Evolutionary conservation across 2,329 filamentous ascomycete species (phyloP).

Genomic region (Talaromyces sp.): DNA sequence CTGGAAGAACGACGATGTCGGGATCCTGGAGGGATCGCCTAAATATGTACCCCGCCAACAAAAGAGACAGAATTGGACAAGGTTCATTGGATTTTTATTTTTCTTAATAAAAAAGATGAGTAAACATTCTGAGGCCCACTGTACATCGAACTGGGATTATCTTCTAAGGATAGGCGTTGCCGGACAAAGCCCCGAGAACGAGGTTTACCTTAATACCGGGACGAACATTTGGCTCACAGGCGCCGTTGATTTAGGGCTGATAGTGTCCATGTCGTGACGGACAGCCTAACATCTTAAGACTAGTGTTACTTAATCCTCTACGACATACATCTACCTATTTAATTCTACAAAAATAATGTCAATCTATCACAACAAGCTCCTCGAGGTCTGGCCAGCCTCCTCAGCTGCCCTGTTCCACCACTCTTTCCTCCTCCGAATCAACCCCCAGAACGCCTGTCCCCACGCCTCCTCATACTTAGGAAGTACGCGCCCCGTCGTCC

Average conservation of each 20-base stretch:
- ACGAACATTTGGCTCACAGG: background rate
- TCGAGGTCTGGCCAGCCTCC: background rate
- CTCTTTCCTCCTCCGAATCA: slow-evolving; percentile 14
- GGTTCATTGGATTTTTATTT: background rate
- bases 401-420: background rate
- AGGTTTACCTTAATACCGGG: background rate
- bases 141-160: background rate
- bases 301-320: background rate
- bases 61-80: background rate
- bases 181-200: background rate
- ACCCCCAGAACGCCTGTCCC: slow-evolving; percentile 23
- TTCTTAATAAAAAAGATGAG: background rate
- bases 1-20: background rate
- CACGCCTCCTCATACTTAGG: slow-evolving; percentile 39
- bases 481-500: slow-evolving; percentile 35
- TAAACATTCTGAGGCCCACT: background rate
- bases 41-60: background rate
- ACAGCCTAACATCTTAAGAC: background rate
- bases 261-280: background rate
- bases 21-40: background rate
- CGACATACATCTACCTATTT: background rate
- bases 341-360: background rate
- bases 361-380: background rate
- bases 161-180: background rate
- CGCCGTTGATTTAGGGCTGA: background rate